Conservation (phyloP, 2,329 filamentous ascomycete species). For the Decorospora gaudefroyi region DNA sequence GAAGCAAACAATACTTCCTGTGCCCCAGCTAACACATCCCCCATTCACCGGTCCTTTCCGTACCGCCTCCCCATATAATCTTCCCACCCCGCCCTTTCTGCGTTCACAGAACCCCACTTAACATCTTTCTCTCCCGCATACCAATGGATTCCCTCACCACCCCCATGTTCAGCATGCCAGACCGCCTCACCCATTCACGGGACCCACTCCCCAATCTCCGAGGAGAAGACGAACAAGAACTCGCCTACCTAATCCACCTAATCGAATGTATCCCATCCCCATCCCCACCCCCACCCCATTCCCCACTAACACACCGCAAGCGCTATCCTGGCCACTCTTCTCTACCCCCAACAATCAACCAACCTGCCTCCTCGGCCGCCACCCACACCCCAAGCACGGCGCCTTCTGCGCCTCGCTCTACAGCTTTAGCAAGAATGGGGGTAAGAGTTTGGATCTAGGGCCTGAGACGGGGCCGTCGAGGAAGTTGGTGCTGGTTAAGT, state of each 20-base stretch:
- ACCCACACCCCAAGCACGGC: constrained; percentile 10
- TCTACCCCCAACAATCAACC: constrained; percentile 10
- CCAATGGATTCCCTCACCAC: not conserved
- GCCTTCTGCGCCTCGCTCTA: constrained; percentile 24
- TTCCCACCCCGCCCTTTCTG: not conserved
- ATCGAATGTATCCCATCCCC: constrained; percentile 22
- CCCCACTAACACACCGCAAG: not conserved
- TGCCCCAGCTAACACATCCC: constrained; percentile 1
- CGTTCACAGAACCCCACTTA: no score
- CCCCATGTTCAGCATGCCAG: constrained; percentile 3
- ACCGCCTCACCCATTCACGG: not conserved
- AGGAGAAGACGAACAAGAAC: constrained; percentile 28
- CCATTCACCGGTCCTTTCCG: constrained; percentile 5
- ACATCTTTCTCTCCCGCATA: not conserved
- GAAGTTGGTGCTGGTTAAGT: constrained; percentile 16
- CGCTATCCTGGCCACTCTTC: not conserved
- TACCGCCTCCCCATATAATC: constrained; percentile 1
- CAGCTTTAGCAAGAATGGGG: constrained; percentile 15
- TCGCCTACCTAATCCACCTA: constrained; percentile 15
- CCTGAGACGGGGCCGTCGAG: constrained; percentile 20
- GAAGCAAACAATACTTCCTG: not conserved
- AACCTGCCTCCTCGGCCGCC: constrained; percentile 21
- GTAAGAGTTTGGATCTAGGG: constrained; percentile 20
- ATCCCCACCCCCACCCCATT: not conserved
- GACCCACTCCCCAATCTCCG: constrained; percentile 19